phyloP scores from a whole-genome alignment of 2,329 filamentous ascomycete species.

The Pestalotiopsis sp. region DNA sequence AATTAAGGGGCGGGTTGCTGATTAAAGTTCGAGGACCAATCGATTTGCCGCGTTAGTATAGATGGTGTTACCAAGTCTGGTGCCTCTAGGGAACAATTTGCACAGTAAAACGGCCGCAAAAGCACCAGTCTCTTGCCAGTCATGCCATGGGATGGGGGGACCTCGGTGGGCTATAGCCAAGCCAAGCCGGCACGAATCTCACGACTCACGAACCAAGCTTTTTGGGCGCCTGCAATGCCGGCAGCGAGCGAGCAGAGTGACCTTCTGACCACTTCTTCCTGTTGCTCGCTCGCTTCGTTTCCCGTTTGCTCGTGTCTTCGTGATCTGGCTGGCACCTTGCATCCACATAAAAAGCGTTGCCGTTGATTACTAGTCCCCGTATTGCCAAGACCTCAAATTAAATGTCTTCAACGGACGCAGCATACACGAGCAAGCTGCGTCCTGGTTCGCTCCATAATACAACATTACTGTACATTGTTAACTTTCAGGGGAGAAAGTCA shows the following conservation, averaged over 20 bases:
- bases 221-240: not conserved
- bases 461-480: not conserved
- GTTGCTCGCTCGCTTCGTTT: not conserved
- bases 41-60: not conserved
- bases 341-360: not conserved
- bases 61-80: not conserved
- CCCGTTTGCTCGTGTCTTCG: not conserved
- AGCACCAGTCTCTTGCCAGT: not conserved
- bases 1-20: constrained; percentile 10
- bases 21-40: constrained; percentile 8
- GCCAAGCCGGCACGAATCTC: not conserved
- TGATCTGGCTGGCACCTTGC: not conserved
- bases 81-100: not conserved
- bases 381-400: not conserved
- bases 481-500: not conserved
- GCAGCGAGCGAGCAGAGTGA: not conserved
- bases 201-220: not conserved
- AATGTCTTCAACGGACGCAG: not conserved
- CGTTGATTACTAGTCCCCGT: not conserved
- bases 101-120: not conserved
- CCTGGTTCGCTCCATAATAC: not conserved
- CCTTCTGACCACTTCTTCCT: not conserved
- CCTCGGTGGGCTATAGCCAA: not conserved
- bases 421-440: not conserved
- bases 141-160: not conserved